Conservation (phyloP, 2,329 filamentous ascomycete genomes). For the Trichoderma atroviride region DNA sequence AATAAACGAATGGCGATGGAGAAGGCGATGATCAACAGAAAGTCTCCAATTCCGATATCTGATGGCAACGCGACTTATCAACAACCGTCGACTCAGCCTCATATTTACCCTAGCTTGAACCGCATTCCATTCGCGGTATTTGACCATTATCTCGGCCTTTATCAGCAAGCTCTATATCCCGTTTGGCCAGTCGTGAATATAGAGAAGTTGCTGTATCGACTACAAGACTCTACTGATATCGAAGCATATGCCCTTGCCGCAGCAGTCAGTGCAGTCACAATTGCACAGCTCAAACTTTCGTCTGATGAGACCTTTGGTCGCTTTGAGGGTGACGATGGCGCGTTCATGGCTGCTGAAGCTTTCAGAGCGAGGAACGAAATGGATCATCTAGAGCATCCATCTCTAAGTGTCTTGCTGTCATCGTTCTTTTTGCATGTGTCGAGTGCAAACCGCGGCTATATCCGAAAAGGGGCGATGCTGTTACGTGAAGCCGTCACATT, state of each 20-base stretch:
- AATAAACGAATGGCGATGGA: conserved; percentile 6
- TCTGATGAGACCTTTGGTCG: neutral
- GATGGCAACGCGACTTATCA: neutral
- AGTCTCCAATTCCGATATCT: neutral
- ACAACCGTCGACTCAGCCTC: neutral
- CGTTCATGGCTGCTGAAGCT: conserved; percentile 15
- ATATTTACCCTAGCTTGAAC: neutral
- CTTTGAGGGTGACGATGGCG: conserved; percentile 10
- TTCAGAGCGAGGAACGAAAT: conserved; percentile 3
- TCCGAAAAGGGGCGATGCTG: conserved; percentile 13
- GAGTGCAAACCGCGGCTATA: conserved; percentile 14
- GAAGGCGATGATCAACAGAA: conserved; percentile 11
- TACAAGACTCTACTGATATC: conserved; percentile 4
- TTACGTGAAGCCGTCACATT: conserved; percentile 19
- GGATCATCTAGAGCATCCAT: conserved; percentile 15
- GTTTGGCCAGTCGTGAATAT: conserved; percentile 14
- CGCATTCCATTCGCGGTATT: conserved; percentile 1
- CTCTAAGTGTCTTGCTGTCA: conserved; percentile 1
- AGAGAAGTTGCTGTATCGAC: neutral
- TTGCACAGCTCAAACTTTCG: conserved; percentile 14
- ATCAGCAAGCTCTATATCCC: conserved; percentile 14
- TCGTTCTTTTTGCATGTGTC: conserved; percentile 21
- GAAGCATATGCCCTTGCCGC: conserved; percentile 18
- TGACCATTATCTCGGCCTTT: neutral
- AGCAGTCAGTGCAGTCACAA: conserved; percentile 13